Evolutionary conservation across 345 rosid species (phyloP).

Genomic region (Psidium friedrichsthalianum): DNA sequence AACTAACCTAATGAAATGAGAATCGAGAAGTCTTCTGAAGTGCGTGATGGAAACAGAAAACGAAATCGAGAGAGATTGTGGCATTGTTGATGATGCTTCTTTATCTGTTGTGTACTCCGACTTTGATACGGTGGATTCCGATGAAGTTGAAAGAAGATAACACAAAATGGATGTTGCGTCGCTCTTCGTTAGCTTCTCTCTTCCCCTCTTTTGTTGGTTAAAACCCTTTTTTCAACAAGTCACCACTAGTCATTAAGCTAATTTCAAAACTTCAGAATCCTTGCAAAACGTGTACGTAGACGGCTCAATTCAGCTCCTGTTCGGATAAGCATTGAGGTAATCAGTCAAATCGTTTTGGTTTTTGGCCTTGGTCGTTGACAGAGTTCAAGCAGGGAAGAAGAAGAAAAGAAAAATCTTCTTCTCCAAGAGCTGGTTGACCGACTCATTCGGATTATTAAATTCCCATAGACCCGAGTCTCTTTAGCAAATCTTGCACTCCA

Average conservation of each 20-base stretch:
- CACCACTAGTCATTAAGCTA: neutral
- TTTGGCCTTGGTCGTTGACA: neutral
- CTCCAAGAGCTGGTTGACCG: neutral
- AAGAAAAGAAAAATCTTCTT: neutral
- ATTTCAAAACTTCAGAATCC: neutral
- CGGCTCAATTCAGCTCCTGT: neutral
- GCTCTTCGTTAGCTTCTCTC: neutral
- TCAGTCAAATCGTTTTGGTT: neutral
- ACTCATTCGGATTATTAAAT: neutral
- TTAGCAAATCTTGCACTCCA: neutral
- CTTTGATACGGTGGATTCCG: neutral
- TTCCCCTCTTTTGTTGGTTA: neutral
- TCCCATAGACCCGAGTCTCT: neutral
- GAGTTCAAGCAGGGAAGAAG: neutral
- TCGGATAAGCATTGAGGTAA: neutral
- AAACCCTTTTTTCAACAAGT: neutral
- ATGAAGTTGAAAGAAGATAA: neutral
- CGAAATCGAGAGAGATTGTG: neutral
- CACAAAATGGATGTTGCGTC: neutral
- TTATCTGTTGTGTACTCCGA: too few species aligned
- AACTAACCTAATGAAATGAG: neutral
- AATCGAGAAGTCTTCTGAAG: neutral
- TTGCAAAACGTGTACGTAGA: neutral
- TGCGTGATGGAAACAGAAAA: neutral
- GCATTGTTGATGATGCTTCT: too few species aligned